Percentiles rank a stretch among this genome's conserved stretches.
phyloP scores from a whole-genome alignment of 805 yeast genomes.

The Suhomyces xylopsoci region DNA sequence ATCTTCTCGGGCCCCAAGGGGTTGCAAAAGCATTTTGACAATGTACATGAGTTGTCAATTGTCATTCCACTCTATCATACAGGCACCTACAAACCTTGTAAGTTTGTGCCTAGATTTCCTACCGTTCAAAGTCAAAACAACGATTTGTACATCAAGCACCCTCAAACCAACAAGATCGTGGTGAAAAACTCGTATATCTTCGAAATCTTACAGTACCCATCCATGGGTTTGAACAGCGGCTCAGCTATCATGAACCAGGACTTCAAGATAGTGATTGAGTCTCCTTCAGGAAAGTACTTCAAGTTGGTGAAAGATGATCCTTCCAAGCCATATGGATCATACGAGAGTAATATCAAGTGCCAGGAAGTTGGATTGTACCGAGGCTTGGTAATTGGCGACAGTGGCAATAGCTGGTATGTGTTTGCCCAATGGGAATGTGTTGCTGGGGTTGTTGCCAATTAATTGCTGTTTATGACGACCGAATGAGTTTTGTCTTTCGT shows the following conservation, averaged over 20 bases:
- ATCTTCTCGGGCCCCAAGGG: constrained; percentile 71
- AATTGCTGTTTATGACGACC: not conserved
- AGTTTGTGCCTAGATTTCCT: constrained; percentile 70
- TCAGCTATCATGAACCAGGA: constrained; percentile 36
- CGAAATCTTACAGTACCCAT: constrained; percentile 59
- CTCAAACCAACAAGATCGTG: constrained; percentile 67
- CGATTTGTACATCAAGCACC: constrained; percentile 81
- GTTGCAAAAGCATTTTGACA: constrained; percentile 51
- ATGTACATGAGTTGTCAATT: constrained; percentile 65
- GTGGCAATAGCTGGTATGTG: constrained; percentile 78
- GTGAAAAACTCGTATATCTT: constrained; percentile 62
- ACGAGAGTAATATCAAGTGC: constrained; percentile 59
- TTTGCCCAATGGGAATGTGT: constrained; percentile 87
- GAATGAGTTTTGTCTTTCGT: not conserved
- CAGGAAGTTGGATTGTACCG: constrained; percentile 81
- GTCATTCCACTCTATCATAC: constrained; percentile 73
- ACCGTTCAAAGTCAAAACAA: constrained; percentile 64
- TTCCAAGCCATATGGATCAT: constrained; percentile 48
- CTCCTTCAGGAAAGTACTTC: constrained; percentile 79
- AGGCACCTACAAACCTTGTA: constrained; percentile 60
- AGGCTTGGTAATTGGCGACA: constrained; percentile 74
- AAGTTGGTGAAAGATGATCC: constrained; percentile 53
- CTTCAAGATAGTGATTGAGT: constrained; percentile 65
- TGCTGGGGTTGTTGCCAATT: constrained; percentile 12
- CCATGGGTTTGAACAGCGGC: constrained; percentile 44